Evolutionary conservation across 805 yeast genomes (phyloP), one percentile per base, ranked within the genome.

Genomic region (Geotrichum ghanense): DNA sequence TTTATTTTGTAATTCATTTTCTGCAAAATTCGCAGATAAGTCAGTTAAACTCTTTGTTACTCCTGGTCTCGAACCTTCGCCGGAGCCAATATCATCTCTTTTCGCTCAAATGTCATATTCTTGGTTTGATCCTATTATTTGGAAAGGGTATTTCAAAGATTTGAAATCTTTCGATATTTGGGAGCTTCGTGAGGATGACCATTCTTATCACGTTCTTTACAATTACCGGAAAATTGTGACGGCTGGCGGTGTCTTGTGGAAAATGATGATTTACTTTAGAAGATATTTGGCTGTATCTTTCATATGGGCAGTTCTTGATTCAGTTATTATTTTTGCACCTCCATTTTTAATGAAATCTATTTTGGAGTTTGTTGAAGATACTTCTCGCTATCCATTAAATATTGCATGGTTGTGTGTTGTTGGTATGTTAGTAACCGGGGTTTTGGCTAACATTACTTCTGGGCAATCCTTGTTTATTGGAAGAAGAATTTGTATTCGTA

Each of bases 401-500:
- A 71, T 90, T 42, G 97, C 95, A 3, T 92, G 97, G 97, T 72
- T 87, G 40, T 85, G 81, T 57, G 92, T 90, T 22, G 60, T 77
- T 47, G 68, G 78, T 50, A 81, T 90, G 81, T 81, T 89, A 17
- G 54, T 74, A 41, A 66, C 78, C 41, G 77, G 82, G 51, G 61
- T 82, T 35, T 46, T 79, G 10, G 78, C 79, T 42, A 77, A 88
- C 14, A 59, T 78, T 26, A 69, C 43, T 43, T 70, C 78, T 22
- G 95, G 95, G 41, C 86, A 87, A 65, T 84, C 95, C 12, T 72
- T 87, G 48, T 92, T 81, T 63, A 69, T 82, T 49, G 97, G 97
- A 49, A 81, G 98, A 70, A 78, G 95, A 61, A 87, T 90, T 39
- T 90, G 97, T 66, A 78, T 87, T 43, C 78, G 95, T 61, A 79